Evolutionary conservation across 257 asterid genomes (phyloP).

Genomic region (Perilla frutescens): DNA sequence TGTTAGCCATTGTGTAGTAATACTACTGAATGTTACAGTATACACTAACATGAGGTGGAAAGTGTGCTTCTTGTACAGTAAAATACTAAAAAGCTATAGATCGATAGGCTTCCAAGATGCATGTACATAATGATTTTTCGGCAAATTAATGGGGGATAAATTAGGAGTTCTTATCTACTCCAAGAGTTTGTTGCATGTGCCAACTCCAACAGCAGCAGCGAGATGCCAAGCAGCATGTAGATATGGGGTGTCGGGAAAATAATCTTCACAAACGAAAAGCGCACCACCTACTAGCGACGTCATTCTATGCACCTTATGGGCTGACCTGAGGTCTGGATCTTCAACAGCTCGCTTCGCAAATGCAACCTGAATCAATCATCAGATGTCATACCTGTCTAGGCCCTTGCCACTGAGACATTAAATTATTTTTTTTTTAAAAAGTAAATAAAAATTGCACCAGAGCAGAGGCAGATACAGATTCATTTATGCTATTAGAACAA

Average conservation of each 20-base stretch:
- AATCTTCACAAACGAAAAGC: constrained; percentile 74
- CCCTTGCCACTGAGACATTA: not conserved
- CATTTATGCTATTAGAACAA: not conserved
- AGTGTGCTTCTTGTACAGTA: not conserved
- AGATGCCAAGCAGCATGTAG: constrained; percentile 96
- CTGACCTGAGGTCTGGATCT: constrained; percentile 76
- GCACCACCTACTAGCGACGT: constrained; percentile 87
- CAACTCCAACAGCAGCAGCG: constrained; percentile 91
- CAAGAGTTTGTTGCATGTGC: constrained; percentile 87
- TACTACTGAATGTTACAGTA: not conserved
- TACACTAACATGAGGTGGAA: too few relatives aligned
- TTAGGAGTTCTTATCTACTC: constrained; percentile 39
- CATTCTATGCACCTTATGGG: constrained; percentile 81
- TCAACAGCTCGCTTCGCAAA: constrained; percentile 85
- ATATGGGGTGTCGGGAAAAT: constrained; percentile 70
- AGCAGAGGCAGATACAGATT: not conserved
- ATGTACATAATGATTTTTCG: constrained; percentile 45
- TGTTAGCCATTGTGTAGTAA: not conserved
- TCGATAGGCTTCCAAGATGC: constrained; percentile 9
- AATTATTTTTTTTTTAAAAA: too few relatives aligned
- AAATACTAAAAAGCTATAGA: not conserved
- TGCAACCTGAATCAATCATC: constrained; percentile 60
- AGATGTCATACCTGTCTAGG: not conserved
- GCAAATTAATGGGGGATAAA: constrained; percentile 42
- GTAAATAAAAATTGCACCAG: not conserved